phyloP scores from a whole-genome alignment of 176 grass and related monocot species.

The Carex pumila region DNA sequence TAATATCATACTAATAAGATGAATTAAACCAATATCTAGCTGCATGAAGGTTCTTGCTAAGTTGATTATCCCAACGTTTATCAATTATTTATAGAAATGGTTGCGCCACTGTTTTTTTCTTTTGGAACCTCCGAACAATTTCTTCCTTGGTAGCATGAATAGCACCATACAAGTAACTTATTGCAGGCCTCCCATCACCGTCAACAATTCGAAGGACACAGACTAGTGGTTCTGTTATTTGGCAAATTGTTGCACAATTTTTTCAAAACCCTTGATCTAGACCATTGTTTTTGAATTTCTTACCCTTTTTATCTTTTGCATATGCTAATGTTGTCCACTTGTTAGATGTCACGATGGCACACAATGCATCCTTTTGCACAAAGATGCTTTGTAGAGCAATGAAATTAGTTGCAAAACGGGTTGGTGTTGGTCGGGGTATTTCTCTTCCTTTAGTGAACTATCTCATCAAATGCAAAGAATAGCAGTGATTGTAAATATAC shows the following conservation, averaged over 20 bases:
- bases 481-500: conserved; percentile 4
- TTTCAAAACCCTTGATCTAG: background rate
- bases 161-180: background rate
- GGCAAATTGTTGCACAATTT: background rate
- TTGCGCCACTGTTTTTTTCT: background rate
- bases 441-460: background rate
- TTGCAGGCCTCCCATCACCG: background rate
- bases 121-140: conserved; percentile 2
- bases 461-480: background rate
- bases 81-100: conserved; percentile 5
- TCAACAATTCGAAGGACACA: background rate
- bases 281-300: background rate
- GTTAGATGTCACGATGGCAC: background rate
- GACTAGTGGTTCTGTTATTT: background rate
- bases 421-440: background rate
- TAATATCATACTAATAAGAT: background rate
- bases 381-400: background rate
- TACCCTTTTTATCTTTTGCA: too few relatives aligned
- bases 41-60: background rate
- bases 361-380: background rate
- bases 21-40: background rate
- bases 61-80: conserved; percentile 3
- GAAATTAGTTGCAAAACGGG: conserved; percentile 5
- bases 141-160: background rate
- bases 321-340: background rate